Conservation (phyloP, 495 filamentous ascomycete species). For the Trichoderma orchidacearum region DNA sequence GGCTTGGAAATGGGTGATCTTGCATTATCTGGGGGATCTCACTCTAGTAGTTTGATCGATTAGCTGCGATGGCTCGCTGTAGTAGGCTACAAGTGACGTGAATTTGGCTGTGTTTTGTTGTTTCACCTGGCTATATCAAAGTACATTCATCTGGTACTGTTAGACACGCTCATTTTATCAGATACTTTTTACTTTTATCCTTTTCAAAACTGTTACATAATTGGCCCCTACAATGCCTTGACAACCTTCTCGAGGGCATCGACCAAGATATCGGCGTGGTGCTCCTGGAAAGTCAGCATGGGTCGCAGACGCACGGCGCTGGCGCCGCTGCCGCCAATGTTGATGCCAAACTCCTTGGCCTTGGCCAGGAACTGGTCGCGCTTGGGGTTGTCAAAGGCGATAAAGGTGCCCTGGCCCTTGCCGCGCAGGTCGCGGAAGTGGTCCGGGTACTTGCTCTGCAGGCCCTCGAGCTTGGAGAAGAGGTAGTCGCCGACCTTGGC, state of each 20-base stretch:
- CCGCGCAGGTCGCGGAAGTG: slow-evolving; percentile 85
- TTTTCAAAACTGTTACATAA: background rate
- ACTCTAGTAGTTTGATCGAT: too few relatives aligned
- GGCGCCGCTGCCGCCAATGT: slow-evolving; percentile 82
- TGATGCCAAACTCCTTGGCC: slow-evolving; percentile 75
- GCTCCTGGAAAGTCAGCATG: slow-evolving; percentile 92
- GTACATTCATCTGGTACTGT: too few relatives aligned
- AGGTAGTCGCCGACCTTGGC: slow-evolving; percentile 75
- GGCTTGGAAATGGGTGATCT: too few relatives aligned
- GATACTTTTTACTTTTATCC: background rate
- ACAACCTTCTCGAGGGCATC: slow-evolving; percentile 61
- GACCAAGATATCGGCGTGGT: slow-evolving; percentile 57
- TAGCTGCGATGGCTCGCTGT: too few relatives aligned
- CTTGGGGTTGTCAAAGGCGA: slow-evolving; percentile 83
- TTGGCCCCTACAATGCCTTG: slow-evolving; percentile 23
- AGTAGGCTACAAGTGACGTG: too few relatives aligned
- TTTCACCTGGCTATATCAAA: too few relatives aligned
- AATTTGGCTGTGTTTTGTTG: too few relatives aligned
- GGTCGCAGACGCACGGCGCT: slow-evolving; percentile 74
- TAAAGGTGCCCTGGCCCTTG: slow-evolving; percentile 91
- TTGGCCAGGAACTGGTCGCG: slow-evolving; percentile 73
- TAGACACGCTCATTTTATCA: background rate
- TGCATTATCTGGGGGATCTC: too few relatives aligned
- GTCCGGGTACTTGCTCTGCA: slow-evolving; percentile 63
- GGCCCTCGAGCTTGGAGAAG: slow-evolving; percentile 50